Base-by-base conservation (phyloP, 352 stramenopile species). In the Paralagenidium karlingii region DNA sequence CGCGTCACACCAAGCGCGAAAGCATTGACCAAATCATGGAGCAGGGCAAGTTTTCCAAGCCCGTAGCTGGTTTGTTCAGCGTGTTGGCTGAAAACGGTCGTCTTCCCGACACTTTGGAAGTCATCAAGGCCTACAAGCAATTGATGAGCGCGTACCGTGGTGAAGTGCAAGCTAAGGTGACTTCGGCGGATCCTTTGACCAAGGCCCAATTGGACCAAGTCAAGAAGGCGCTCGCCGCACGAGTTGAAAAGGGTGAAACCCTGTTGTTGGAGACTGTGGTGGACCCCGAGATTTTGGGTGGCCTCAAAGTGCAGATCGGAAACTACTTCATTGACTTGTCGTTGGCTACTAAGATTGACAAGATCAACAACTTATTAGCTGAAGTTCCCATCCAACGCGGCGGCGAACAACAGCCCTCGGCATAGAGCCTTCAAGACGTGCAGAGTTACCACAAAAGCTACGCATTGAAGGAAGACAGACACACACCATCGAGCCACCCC, bases 251-350 rank as follows among this genome's bases (percentile, higher is more conserved):
- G 55, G 78, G 76, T 31, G 86, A 97, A 49, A 95, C 87, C 45
- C 74, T 98, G 39, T 63, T 96, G 43, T 64, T 97, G 33, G 78
- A 87, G 45, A 87, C 75, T 22, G 69, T 95, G 33, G 86, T 97
- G 24, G 85, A 98, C 77, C 86, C 91, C 11, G 74, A 79, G 47
- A 97, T 98, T 58, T 58, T 98, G 47, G 93, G 93, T 25, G 93
- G 93, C 49, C 78, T 98, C 45, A 96, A 97, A 71, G 88, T 98
- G 49, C 89, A 97, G 70, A 97, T 97, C 64, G 93, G 90, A 53
- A 95, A 97, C 70, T 93, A 96, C 74, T 98, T 98, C 67, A 95
- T 98, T 55, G 93, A 98, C 69, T 60, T 98, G 54, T 97, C 86
- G 55, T 75, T 96, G 37, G 78, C 80, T 36, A 96, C 78, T 49